phyloP scores from a whole-genome alignment of 129 eudicot species.

The Flaveria trinervia region DNA sequence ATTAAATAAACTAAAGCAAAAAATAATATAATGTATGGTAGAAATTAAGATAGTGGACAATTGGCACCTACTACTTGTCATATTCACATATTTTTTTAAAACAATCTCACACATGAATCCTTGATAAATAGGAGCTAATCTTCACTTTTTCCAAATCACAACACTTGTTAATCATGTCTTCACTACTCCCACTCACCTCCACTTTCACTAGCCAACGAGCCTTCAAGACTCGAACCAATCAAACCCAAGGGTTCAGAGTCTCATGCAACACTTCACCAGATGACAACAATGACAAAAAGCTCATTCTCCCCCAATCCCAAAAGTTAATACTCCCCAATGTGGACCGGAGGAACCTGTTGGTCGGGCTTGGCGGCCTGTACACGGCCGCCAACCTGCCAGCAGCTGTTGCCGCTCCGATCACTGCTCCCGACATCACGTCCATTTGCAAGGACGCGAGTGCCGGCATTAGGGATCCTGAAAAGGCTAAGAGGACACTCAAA shows the following conservation, averaged over 20 bases:
- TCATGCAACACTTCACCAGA: constrained; percentile 27
- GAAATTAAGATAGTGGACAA: background rate
- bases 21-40: background rate
- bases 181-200: constrained; percentile 12
- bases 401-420: constrained; percentile 18
- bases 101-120: background rate
- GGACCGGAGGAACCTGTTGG: constrained; percentile 25
- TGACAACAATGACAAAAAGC: constrained; percentile 17
- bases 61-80: background rate
- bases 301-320: constrained; percentile 28
- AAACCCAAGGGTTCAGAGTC: constrained; percentile 22
- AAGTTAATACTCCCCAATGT: constrained; percentile 19
- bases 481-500: background rate
- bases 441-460: constrained; percentile 11
- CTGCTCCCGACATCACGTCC: constrained; percentile 22
- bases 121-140: constrained; percentile 13
- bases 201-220: background rate
- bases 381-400: constrained; percentile 12
- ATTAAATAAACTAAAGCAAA: background rate
- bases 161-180: constrained; percentile 4
- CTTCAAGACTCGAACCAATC: constrained; percentile 10
- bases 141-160: background rate
- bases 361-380: constrained; percentile 28
- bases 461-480: background rate
- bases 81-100: background rate